Evolutionary conservation across 352 stramenopile species (phyloP).

Genomic region (Globisporangium solare): DNA sequence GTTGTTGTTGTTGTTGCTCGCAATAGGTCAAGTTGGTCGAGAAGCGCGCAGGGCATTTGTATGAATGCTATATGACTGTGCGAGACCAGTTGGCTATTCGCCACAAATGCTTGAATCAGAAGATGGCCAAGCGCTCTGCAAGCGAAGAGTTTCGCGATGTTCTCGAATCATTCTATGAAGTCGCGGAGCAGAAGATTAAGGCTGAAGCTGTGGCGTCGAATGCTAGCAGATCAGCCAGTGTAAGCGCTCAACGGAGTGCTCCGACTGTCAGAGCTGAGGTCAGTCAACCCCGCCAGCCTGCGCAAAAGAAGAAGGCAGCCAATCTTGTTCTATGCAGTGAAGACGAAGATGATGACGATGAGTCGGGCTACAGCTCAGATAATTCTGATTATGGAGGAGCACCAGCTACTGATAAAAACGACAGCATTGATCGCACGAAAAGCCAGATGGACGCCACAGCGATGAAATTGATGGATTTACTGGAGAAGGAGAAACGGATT

Average conservation of each 20-base stretch:
- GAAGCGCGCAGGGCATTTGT: slow-evolving; percentile 15
- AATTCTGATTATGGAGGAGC: slow-evolving; percentile 19
- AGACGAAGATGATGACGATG: slow-evolving; percentile 60
- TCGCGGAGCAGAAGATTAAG: slow-evolving; percentile 8
- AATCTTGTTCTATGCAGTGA: slow-evolving; percentile 60
- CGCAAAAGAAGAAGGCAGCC: slow-evolving; percentile 10
- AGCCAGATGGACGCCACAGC: neutral
- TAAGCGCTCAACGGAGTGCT: neutral
- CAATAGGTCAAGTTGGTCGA: slow-evolving; percentile 17
- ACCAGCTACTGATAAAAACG: slow-evolving; percentile 19
- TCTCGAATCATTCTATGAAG: slow-evolving; percentile 31
- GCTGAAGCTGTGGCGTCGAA: neutral
- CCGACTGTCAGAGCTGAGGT: slow-evolving; percentile 2
- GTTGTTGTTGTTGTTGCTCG: neutral
- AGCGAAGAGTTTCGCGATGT: slow-evolving; percentile 69
- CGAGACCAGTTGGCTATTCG: slow-evolving; percentile 39
- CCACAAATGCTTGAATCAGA: slow-evolving; percentile 55
- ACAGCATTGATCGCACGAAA: slow-evolving; percentile 17
- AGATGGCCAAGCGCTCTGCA: slow-evolving; percentile 69
- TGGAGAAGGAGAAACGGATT: slow-evolving; percentile 30
- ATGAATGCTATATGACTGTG: slow-evolving; percentile 59
- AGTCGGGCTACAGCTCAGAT: slow-evolving; percentile 36
- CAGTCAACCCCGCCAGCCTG: neutral
- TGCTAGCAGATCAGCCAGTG: neutral
- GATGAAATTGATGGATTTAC: slow-evolving; percentile 5